Conservation (phyloP, 192 early-diverging fungal genomes). For the Coemansia sp. region DNA sequence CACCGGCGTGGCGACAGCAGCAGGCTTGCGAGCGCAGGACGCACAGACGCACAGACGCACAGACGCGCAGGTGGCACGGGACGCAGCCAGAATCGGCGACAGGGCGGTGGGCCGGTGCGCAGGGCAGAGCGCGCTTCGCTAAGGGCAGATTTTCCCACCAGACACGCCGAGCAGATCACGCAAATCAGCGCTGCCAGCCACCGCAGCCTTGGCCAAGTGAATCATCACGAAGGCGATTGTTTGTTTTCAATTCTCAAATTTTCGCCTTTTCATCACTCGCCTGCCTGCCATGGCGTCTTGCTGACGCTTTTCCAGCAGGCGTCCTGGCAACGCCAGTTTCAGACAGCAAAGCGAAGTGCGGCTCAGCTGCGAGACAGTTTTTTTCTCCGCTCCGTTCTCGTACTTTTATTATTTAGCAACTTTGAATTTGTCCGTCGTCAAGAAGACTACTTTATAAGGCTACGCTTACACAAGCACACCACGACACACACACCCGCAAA, state of each 20-base stretch:
- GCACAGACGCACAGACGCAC: no score
- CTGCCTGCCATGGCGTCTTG: not conserved
- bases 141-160: not conserved
- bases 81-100: no score
- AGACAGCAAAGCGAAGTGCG: not conserved
- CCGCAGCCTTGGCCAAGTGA: constrained; percentile 1
- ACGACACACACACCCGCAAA: not conserved
- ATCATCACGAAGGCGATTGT: not conserved
- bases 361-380: not conserved
- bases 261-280: not conserved
- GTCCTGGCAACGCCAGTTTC: not conserved
- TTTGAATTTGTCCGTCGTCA: not conserved
- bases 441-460: not conserved
- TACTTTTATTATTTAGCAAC: not conserved
- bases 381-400: not conserved
- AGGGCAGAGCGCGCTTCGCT: not conserved
- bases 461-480: not conserved
- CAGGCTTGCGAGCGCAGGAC: no score
- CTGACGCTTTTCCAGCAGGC: not conserved
- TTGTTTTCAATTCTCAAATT: not conserved
- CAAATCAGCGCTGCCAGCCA: not conserved
- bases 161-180: not conserved
- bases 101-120: not conserved
- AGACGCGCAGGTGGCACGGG: no score
- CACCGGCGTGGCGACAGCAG: no score